Percentiles rank a stretch among this genome's conserved stretches.
phyloP scores from a whole-genome alignment of 768 basidiomycete genomes.

The Pulveroboletus sp. region DNA sequence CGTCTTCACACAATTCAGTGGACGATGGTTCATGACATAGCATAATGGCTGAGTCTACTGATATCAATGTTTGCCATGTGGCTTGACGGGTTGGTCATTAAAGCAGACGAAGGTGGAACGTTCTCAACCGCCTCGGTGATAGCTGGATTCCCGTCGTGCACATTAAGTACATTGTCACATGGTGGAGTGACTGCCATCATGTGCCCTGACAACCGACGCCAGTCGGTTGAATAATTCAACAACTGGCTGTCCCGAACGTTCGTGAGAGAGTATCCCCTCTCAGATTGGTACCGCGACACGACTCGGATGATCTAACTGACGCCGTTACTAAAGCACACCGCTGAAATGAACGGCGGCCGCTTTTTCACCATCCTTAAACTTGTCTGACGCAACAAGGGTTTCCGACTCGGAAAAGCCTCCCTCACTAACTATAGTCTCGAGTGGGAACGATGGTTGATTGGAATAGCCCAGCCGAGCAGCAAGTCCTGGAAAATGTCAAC shows the following conservation, averaged over 20 bases:
- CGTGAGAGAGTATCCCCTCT: conserved; percentile 7
- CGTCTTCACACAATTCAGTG: too few relatives aligned
- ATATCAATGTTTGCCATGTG: too few relatives aligned
- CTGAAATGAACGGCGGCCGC: background rate
- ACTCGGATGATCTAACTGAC: too few relatives aligned
- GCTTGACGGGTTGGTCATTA: too few relatives aligned
- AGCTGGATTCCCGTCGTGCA: too few relatives aligned
- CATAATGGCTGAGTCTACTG: too few relatives aligned
- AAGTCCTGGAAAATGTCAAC: background rate
- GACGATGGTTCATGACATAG: too few relatives aligned
- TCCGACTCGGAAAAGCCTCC: background rate
- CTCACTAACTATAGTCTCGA: background rate
- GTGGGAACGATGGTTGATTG: conserved; percentile 21
- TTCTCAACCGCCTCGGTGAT: too few relatives aligned
- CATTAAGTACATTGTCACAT: too few relatives aligned
- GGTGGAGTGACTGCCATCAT: background rate
- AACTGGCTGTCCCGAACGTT: background rate
- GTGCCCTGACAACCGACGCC: background rate
- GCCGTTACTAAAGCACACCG: background rate
- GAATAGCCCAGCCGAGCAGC: conserved; percentile 3
- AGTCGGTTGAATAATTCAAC: background rate
- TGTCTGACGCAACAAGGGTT: too few relatives aligned
- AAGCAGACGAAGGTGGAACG: too few relatives aligned
- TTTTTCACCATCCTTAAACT: background rate
- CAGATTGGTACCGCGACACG: too few relatives aligned